phyloP scores from a whole-genome alignment of 2,329 filamentous ascomycete species.

The Cercospora sp. region DNA sequence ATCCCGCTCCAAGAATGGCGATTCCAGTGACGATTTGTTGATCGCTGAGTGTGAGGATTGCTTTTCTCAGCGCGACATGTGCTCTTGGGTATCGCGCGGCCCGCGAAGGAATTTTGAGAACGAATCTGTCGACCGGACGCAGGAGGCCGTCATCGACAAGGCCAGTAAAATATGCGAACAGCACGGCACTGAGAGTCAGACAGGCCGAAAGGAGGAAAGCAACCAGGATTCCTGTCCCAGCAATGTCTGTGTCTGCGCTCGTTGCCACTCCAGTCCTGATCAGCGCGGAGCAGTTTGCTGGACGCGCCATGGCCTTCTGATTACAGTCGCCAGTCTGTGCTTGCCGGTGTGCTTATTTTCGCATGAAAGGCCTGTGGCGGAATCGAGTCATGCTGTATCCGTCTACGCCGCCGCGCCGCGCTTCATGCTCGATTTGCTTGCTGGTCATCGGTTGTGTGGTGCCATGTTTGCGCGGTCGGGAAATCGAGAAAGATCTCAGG shows the following conservation, averaged over 20 bases:
- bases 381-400: background rate
- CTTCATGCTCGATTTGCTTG: background rate
- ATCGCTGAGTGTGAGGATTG: slow-evolving; percentile 25
- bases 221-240: slow-evolving; percentile 29
- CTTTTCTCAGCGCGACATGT: slow-evolving; percentile 20
- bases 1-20: slow-evolving; percentile 25
- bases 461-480: background rate
- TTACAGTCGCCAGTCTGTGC: background rate
- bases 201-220: slow-evolving; percentile 30
- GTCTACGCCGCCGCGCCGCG: background rate
- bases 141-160: slow-evolving; percentile 27
- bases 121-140: slow-evolving; percentile 20
- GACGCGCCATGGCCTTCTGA: background rate
- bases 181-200: slow-evolving; percentile 23
- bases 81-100: slow-evolving; percentile 8
- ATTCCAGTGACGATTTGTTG: slow-evolving; percentile 31
- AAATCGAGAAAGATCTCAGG: background rate
- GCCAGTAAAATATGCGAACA: slow-evolving; percentile 24
- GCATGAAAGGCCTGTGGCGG: background rate
- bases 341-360: background rate
- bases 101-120: slow-evolving; percentile 21
- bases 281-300: slow-evolving; percentile 10
- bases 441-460: background rate
- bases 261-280: slow-evolving; percentile 14
- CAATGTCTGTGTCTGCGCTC: slow-evolving; percentile 27